phyloP scores from a whole-genome alignment of 148 eudicot genomes.

The Fallopia convolvulus region DNA sequence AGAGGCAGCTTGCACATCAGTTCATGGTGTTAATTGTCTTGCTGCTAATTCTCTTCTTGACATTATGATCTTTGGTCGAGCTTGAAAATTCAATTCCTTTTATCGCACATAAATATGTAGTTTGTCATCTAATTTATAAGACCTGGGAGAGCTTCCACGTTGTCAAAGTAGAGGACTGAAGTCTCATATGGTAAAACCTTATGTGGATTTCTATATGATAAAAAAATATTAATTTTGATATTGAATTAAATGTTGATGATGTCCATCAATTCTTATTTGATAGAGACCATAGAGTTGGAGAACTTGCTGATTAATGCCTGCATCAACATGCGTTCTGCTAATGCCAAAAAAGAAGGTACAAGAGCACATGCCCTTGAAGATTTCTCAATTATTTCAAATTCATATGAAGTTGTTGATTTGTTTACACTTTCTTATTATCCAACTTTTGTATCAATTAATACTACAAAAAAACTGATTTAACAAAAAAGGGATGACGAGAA shows the following conservation, averaged over 20 bases:
- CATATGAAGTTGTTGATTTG: not conserved
- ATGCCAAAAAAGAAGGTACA: slow-evolving; percentile 97
- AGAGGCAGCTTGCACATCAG: slow-evolving; percentile 99
- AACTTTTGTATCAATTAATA: not conserved
- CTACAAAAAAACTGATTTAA: slow-evolving; percentile 15
- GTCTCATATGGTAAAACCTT: slow-evolving; percentile 66
- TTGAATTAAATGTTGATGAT: not conserved
- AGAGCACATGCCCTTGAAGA: slow-evolving; percentile 97
- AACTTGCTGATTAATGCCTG: slow-evolving; percentile 92
- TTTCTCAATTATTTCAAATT: slow-evolving; percentile 52
- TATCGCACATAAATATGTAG: slow-evolving; percentile 26
- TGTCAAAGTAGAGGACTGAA: slow-evolving; percentile 79
- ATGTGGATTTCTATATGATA: not conserved
- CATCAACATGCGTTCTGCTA: slow-evolving; percentile 75
- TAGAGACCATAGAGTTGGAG: slow-evolving; percentile 92
- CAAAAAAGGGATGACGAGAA: slow-evolving; percentile 80
- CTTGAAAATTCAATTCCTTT: slow-evolving; percentile 16
- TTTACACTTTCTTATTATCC: not conserved
- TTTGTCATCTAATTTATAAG: slow-evolving; percentile 81
- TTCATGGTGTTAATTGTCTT: slow-evolving; percentile 96
- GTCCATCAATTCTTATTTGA: slow-evolving; percentile 85
- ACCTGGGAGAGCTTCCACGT: slow-evolving; percentile 94
- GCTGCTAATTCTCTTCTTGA: slow-evolving; percentile 99
- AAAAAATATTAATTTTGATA: not conserved
- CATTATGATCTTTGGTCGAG: slow-evolving; percentile 97